These are phyloP conservation scores for Bathelium albidoporum DNA, from an alignment of 495 filamentous ascomycete species.

Conservation along the genomic window DNA sequence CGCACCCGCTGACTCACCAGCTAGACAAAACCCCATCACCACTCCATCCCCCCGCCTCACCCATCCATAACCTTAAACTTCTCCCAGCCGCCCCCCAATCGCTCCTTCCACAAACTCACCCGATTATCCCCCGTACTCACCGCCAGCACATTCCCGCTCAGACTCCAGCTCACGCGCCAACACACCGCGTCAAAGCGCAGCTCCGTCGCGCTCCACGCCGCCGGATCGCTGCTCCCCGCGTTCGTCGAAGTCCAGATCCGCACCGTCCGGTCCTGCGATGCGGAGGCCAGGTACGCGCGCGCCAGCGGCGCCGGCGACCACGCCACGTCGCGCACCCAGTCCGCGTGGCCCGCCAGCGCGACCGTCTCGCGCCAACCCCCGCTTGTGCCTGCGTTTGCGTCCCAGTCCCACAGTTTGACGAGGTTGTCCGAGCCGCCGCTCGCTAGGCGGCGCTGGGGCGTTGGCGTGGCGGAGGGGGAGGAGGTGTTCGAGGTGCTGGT, in stretches of 20 bases:
- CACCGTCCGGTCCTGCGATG: conserved; percentile 92
- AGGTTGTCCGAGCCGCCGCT: conserved; percentile 89
- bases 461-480: neutral
- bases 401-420: conserved; percentile 76
- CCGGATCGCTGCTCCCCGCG: conserved; percentile 20
- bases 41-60: neutral
- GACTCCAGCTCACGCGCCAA: conserved; percentile 96
- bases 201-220: conserved; percentile 64
- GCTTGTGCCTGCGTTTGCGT: conserved; percentile 36
- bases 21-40: too few species aligned
- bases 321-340: conserved; percentile 97
- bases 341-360: conserved; percentile 66
- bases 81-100: conserved; percentile 75
- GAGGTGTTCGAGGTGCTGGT: neutral
- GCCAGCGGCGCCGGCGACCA: conserved; percentile 90
- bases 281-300: conserved; percentile 90
- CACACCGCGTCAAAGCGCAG: conserved; percentile 78
- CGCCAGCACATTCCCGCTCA: conserved; percentile 94
- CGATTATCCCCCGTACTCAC: conserved; percentile 93
- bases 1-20: too few species aligned
- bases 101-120: conserved; percentile 83
- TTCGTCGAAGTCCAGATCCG: conserved; percentile 78
- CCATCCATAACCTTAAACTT: conserved; percentile 1
- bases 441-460: conserved; percentile 66
- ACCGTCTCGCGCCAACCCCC: conserved; percentile 43